Evolutionary conservation across 2,329 filamentous ascomycete genomes (phyloP).

Genomic region (Colletotrichum lindemuthianum): DNA sequence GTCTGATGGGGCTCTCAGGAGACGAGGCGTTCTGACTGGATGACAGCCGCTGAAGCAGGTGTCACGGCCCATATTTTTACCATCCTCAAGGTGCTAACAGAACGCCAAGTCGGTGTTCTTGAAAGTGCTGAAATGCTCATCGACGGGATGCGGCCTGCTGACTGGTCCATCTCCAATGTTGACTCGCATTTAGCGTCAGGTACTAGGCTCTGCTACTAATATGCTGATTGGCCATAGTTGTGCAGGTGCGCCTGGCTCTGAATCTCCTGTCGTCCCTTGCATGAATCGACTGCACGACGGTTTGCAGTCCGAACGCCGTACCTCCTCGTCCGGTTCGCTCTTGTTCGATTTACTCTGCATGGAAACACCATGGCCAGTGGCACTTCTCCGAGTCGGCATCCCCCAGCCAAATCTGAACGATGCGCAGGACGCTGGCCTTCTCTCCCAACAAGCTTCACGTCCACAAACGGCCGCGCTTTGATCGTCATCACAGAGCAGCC

Average conservation of each 20-base stretch:
- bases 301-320: background rate
- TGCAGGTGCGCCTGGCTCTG: slow-evolving; percentile 4
- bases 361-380: slow-evolving; percentile 22
- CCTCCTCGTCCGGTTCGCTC: slow-evolving; percentile 13
- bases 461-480: background rate
- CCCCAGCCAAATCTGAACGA: too few species aligned
- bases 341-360: slow-evolving; percentile 13
- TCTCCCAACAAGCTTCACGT: background rate
- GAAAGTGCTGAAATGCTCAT: slow-evolving; percentile 3
- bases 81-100: too few species aligned
- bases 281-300: slow-evolving; percentile 1
- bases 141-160: slow-evolving; percentile 6
- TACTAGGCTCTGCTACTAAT: slow-evolving; percentile 1
- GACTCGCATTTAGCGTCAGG: slow-evolving; percentile 28
- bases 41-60: slow-evolving; percentile 1
- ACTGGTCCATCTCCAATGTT: slow-evolving; percentile 17
- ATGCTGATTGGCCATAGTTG: slow-evolving; percentile 6
- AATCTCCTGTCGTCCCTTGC: slow-evolving; percentile 13
- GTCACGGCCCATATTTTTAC: slow-evolving; percentile 1
- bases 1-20: slow-evolving; percentile 19
- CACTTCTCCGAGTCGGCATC: background rate
- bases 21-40: slow-evolving; percentile 7
- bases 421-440: slow-evolving; percentile 2
- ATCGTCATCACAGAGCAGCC: slow-evolving; percentile 1
- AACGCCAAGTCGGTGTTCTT: background rate